Conservation (phyloP, 805 yeast species). For the Nakazawaea holstii region DNA sequence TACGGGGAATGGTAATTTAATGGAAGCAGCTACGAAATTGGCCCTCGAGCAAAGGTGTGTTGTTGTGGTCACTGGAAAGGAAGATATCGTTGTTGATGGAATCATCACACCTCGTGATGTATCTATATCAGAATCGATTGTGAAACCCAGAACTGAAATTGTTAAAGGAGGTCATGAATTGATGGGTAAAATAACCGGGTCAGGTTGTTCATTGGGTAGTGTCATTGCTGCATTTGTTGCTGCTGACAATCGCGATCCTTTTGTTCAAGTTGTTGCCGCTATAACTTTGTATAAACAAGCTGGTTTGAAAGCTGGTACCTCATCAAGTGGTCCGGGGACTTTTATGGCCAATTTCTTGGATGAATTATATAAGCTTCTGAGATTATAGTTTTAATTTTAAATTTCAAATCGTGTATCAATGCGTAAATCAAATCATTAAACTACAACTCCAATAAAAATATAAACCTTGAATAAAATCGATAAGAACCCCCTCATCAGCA, state of each 20-base stretch:
- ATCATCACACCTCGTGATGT: conserved; percentile 15
- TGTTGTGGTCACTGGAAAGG: conserved; percentile 68
- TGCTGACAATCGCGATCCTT: conserved; percentile 32
- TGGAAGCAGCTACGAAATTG: conserved; percentile 39
- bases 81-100: conserved; percentile 49
- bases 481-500: not conserved
- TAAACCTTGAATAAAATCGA: not conserved
- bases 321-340: conserved; percentile 47
- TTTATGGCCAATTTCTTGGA: conserved; percentile 47
- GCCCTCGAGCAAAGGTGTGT: conserved; percentile 48
- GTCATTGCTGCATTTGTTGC: conserved; percentile 56
- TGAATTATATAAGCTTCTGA: conserved; percentile 19
- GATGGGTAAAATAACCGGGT: conserved; percentile 70
- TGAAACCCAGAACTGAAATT: conserved; percentile 23
- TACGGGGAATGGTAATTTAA: conserved; percentile 13
- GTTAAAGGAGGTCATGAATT: conserved; percentile 54
- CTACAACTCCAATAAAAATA: too few relatives aligned
- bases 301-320: conserved; percentile 46
- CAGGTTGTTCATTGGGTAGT: conserved; percentile 82
- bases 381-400: not conserved
- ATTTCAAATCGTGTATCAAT: too few relatives aligned
- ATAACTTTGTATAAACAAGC: conserved; percentile 55
- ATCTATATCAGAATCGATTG: conserved; percentile 11
- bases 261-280: conserved; percentile 48
- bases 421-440: too few relatives aligned